Percentiles rank a stretch among this genome's conserved stretches.
Conservation (phyloP, 2,329 filamentous ascomycete genomes). For the Colletotrichum lentis region DNA sequence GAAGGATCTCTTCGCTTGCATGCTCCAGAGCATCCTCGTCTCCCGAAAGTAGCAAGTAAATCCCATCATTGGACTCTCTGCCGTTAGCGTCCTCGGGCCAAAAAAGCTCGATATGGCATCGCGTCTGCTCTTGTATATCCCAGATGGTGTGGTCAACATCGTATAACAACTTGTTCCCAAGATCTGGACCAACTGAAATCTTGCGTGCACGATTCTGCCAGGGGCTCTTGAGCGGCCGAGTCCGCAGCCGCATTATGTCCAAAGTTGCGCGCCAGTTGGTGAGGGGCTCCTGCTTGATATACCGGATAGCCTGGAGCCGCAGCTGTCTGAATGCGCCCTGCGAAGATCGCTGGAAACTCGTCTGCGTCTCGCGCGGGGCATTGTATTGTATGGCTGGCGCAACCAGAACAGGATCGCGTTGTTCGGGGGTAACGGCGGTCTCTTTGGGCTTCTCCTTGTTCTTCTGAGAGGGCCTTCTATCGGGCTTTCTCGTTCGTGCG, state of each 20-base stretch:
- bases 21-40: constrained; percentile 30
- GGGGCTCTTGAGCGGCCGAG: constrained; percentile 41
- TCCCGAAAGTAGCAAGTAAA: constrained; percentile 29
- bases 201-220: constrained; percentile 41
- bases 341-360: constrained; percentile 39
- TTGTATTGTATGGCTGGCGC: constrained; percentile 40
- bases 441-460: background rate
- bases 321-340: constrained; percentile 49
- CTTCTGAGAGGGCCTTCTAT: background rate
- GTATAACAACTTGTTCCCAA: constrained; percentile 36
- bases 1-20: constrained; percentile 24
- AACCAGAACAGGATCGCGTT: constrained; percentile 44
- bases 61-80: background rate
- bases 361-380: constrained; percentile 26
- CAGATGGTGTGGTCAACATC: constrained; percentile 41
- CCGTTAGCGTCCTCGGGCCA: constrained; percentile 10
- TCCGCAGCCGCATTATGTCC: constrained; percentile 49
- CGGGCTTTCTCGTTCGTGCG: background rate
- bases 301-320: constrained; percentile 48
- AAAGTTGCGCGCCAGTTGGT: constrained; percentile 54
- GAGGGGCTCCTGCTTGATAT: constrained; percentile 42
- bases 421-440: background rate
- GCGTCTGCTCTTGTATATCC: constrained; percentile 44
- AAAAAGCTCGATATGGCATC: constrained; percentile 40
- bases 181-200: constrained; percentile 40